Conservation (phyloP, 129 eudicot genomes). For the Saposhnikovia divaricata region DNA sequence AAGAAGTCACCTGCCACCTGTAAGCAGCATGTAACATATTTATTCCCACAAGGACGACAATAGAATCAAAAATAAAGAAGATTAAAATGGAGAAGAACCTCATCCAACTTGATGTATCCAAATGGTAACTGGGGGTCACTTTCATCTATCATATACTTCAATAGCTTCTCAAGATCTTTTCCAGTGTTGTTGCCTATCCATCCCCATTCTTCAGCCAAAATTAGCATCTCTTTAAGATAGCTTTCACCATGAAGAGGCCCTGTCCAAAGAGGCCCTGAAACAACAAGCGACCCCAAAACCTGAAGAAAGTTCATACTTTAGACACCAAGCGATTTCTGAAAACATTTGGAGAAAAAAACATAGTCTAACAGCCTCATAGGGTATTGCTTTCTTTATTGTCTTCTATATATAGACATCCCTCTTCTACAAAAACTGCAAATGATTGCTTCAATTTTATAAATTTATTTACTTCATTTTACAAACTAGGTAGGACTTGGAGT, state of each 20-base stretch:
- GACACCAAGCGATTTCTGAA: background rate
- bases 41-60: background rate
- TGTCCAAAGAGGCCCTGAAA: constrained; percentile 94
- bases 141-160: constrained; percentile 72
- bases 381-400: background rate
- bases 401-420: background rate
- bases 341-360: background rate
- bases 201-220: constrained; percentile 81
- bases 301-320: constrained; percentile 22
- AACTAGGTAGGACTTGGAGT: background rate
- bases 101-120: constrained; percentile 72
- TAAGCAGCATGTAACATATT: background rate
- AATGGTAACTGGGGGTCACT: constrained; percentile 67
- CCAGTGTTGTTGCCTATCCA: constrained; percentile 54
- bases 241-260: constrained; percentile 79
- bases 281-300: constrained; percentile 55
- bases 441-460: background rate
- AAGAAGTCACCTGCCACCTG: background rate
- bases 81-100: constrained; percentile 33
- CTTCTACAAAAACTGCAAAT: background rate
- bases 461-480: background rate
- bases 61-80: background rate
- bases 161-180: constrained; percentile 48
- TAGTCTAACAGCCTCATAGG: background rate
- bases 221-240: constrained; percentile 54